Evolutionary conservation across 768 basidiomycete species (phyloP).

Genomic region (Obba rivulosa): DNA sequence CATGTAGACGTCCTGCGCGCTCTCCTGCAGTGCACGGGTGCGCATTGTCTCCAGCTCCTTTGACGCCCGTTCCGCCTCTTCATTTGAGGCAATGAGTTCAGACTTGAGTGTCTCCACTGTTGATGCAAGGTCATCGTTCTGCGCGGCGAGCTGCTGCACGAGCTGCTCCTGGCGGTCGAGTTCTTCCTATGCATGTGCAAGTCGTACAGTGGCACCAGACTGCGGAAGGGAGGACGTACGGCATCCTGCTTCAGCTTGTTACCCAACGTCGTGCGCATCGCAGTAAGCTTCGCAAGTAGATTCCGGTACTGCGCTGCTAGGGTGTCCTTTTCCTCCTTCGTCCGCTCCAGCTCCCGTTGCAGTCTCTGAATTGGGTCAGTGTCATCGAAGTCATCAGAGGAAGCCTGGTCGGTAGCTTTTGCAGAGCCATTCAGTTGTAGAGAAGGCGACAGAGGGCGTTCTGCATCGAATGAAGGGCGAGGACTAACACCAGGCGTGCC

Average conservation of each 20-base stretch:
- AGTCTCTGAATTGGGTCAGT: constrained; percentile 54
- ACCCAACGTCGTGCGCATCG: constrained; percentile 89
- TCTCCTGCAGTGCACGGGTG: constrained; percentile 58
- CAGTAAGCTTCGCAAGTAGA: constrained; percentile 81
- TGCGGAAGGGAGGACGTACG: constrained; percentile 40
- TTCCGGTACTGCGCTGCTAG: constrained; percentile 81
- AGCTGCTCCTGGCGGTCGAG: constrained; percentile 88
- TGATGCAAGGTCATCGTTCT: constrained; percentile 66
- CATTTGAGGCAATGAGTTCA: constrained; percentile 73
- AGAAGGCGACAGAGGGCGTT: constrained; percentile 15
- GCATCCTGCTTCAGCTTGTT: constrained; percentile 96
- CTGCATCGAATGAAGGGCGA: constrained; percentile 24
- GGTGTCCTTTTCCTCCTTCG: constrained; percentile 83
- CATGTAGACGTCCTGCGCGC: constrained; percentile 59
- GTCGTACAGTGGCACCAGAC: constrained; percentile 1
- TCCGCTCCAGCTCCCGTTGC: constrained; percentile 68
- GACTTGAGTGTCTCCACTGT: constrained; percentile 77
- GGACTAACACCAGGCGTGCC: constrained; percentile 7
- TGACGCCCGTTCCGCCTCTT: constrained; percentile 67
- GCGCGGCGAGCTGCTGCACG: constrained; percentile 69
- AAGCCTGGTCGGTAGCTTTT: constrained; percentile 17
- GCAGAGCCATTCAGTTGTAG: constrained; percentile 21
- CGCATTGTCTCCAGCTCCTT: constrained; percentile 67
- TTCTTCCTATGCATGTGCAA: constrained; percentile 72
- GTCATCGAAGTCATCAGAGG: constrained; percentile 28